A percentile compares a stretch with the other conserved stretches of the same genome.
These are phyloP conservation scores for Heterobasidion occidentale DNA, from an alignment of 1,284 basidiomycete species.

Conservation along the genomic window DNA sequence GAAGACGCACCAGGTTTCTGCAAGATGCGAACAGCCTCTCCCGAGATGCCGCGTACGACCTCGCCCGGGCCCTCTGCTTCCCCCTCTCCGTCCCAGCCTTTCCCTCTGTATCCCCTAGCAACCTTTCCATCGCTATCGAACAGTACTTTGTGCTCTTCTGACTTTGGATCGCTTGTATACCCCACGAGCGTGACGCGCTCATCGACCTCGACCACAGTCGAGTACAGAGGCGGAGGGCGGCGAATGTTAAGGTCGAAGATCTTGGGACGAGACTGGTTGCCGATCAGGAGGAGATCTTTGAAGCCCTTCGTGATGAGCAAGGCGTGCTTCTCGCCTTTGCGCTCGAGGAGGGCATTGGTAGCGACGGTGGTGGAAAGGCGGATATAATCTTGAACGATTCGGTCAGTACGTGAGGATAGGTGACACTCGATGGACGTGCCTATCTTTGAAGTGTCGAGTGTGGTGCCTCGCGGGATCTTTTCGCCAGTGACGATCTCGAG, in stretches of 20 bases:
- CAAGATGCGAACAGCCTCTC: slow-evolving; percentile 87
- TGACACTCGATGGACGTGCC: slow-evolving; percentile 36
- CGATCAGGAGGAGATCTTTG: slow-evolving; percentile 85
- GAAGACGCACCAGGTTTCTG: slow-evolving; percentile 56
- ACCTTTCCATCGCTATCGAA: slow-evolving; percentile 70
- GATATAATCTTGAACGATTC: slow-evolving; percentile 66
- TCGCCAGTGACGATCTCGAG: slow-evolving; percentile 72
- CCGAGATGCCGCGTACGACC: slow-evolving; percentile 78
- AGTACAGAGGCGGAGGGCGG: slow-evolving; percentile 75
- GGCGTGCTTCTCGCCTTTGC: slow-evolving; percentile 89
- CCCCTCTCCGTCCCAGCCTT: slow-evolving; percentile 60
- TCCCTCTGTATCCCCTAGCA: slow-evolving; percentile 62
- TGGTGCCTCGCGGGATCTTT: slow-evolving; percentile 55
- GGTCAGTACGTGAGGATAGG: not conserved
- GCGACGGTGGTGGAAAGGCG: slow-evolving; percentile 93
- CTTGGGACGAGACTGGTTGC: slow-evolving; percentile 87
- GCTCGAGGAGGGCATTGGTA: slow-evolving; percentile 92
- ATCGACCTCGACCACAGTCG: slow-evolving; percentile 81
- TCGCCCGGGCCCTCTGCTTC: slow-evolving; percentile 71
- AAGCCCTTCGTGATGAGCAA: slow-evolving; percentile 91
- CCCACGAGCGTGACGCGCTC: slow-evolving; percentile 94
- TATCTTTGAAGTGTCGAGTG: slow-evolving; percentile 78
- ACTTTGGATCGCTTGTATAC: slow-evolving; percentile 83
- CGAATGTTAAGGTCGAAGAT: slow-evolving; percentile 87
- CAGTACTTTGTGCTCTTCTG: slow-evolving; percentile 65